Percentiles rank a stretch among this genome's conserved stretches.
Conservation (phyloP, 169 alveolate genomes). For the Eimeria brunetti region DNA sequence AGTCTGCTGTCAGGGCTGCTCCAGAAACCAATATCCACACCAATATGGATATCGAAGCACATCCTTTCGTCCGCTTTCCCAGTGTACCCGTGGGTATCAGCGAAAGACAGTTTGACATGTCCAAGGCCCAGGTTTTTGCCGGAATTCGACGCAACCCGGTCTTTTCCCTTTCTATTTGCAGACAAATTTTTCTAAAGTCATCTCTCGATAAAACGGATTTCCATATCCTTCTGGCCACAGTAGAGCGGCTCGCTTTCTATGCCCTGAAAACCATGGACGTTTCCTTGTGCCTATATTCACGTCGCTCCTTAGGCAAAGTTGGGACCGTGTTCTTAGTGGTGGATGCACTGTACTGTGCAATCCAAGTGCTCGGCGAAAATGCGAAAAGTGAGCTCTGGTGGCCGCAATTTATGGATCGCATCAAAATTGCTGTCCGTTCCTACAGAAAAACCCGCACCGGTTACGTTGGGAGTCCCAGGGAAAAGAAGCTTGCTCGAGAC, state of each 20-base stretch:
- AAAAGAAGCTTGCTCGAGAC: not conserved
- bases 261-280: not conserved
- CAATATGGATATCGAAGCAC: not conserved
- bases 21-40: not conserved
- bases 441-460: not conserved
- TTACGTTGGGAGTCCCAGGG: not conserved
- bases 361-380: not conserved
- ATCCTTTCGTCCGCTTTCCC: slow-evolving; percentile 29
- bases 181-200: not conserved
- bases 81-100: not conserved
- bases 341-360: slow-evolving; percentile 19
- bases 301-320: not conserved
- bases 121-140: not conserved
- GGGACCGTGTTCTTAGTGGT: not conserved
- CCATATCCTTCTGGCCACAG: not conserved
- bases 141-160: not conserved
- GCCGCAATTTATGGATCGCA: not conserved
- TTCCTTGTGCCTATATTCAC: not conserved
- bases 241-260: not conserved
- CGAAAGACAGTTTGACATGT: not conserved
- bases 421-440: not conserved
- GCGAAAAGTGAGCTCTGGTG: not conserved
- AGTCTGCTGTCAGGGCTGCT: not conserved
- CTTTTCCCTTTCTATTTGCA: too few species aligned
- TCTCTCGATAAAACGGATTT: not conserved